Evolutionary conservation across 371 early-diverging fungal genomes (phyloP).

Genomic region (Gilbertella persicaria): DNA sequence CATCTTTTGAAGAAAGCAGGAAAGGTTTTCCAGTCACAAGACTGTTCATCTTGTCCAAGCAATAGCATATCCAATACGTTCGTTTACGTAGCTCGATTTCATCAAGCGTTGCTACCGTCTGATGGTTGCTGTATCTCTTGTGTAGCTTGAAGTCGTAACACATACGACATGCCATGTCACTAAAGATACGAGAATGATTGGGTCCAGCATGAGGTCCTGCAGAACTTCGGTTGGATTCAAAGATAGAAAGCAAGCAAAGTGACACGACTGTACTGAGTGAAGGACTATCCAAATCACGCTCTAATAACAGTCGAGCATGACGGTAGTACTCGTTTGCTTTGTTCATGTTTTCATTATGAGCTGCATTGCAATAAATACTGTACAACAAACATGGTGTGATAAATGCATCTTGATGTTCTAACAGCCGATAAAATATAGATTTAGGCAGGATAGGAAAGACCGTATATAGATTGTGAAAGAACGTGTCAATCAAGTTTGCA

Average conservation of each 20-base stretch:
- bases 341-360: conserved; percentile 17
- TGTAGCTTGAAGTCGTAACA: conserved; percentile 30
- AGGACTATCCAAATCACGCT: conserved; percentile 21
- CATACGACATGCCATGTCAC: conserved; percentile 37
- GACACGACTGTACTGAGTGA: conserved; percentile 29
- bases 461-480: conserved; percentile 28
- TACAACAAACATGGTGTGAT: conserved; percentile 24
- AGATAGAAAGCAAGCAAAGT: conserved; percentile 26
- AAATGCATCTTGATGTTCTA: conserved; percentile 30
- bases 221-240: conserved; percentile 21
- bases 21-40: conserved; percentile 23
- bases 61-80: conserved; percentile 35
- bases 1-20: conserved; percentile 17
- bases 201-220: conserved; percentile 6
- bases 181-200: conserved; percentile 16
- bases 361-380: conserved; percentile 33
- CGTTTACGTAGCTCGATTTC: conserved; percentile 25
- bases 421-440: conserved; percentile 26
- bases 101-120: conserved; percentile 10
- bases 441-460: conserved; percentile 34
- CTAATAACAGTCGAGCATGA: conserved; percentile 26
- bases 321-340: conserved; percentile 26
- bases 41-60: conserved; percentile 30
- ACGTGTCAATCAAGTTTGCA: conserved; percentile 15
- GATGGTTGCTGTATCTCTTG: conserved; percentile 18